Base-by-base conservation (phyloP, 2,329 filamentous ascomycete species). In the Penicillium sp. region DNA sequence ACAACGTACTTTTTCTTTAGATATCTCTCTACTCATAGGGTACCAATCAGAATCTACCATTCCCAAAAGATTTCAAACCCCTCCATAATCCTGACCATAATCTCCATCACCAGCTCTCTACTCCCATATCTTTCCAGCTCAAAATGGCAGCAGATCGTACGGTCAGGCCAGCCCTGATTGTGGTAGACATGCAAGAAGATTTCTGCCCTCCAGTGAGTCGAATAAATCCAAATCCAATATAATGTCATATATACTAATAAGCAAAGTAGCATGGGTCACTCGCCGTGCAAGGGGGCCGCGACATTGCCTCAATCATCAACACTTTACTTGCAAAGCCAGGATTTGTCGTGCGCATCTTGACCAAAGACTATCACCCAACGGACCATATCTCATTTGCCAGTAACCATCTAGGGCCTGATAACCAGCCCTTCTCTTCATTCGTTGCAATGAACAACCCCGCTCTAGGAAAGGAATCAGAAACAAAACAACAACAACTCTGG, bases 161-260 rank as follows among this genome's bases (percentile, higher is more conserved):
- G n/a, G 49, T 33, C 35, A 48, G 9, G 50, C 81, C 85, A 45
- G 86, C 86, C n/a, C 75, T 89, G 38, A 75, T 96, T 48, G 83
- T 96, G 12, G 88, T 96, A 53, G 93, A 97, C 75, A 82, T 96
- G 70, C 94, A 97, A 76, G 89, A 97, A 75, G 93, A 97, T 78
- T 97, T 97, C 75, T 96, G 91, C 74, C 90, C 90, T 58, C 92
- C 93, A 13, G 91, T 94, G 78, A 78, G 87, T 65, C 43, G 4
- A 10, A 19, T 10, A 29, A 15, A 27, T 19, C 19, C 6, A 29
- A 15, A 27, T 19, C 19, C 6, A 29, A 5, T 27, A 47, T 0
- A 12, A 21, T 6, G 6, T 2, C 4, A 27, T 2, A 10, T 13
- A 54, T 17, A 27, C 53, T 58, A 9, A 55, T 47, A 27, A 41